Evolutionary conservation across 1,284 basidiomycete species (phyloP).

Genomic region (Fomitopsis schrenkii): DNA sequence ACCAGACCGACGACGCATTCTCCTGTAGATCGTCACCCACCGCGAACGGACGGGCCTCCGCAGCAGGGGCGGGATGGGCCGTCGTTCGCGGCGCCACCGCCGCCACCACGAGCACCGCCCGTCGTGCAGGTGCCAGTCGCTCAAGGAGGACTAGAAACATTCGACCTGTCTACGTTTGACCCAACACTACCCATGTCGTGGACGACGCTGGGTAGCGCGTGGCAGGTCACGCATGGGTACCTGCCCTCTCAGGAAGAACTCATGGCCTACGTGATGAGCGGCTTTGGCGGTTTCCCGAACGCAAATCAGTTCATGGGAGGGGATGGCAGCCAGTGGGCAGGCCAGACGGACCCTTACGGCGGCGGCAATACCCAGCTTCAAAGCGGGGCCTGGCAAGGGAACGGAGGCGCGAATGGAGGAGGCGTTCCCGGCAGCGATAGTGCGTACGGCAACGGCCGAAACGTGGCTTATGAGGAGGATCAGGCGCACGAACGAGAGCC

Average conservation of each 20-base stretch:
- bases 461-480: conserved; percentile 20
- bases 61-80: conserved; percentile 1
- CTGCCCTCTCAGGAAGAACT: conserved; percentile 67
- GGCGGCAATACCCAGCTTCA: not conserved
- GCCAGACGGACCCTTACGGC: conserved; percentile 9
- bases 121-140: not conserved
- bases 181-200: conserved; percentile 65
- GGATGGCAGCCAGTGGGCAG: conserved; percentile 10
- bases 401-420: conserved; percentile 27
- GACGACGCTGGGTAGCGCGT: conserved; percentile 72
- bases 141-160: conserved; percentile 52
- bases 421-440: conserved; percentile 27
- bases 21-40: conserved; percentile 10
- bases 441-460: conserved; percentile 33
- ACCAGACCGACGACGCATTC: conserved; percentile 8
- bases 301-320: conserved; percentile 13
- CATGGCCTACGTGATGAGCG: conserved; percentile 61
- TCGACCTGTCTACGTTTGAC: conserved; percentile 68
- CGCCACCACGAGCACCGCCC: not conserved
- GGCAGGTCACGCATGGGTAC: conserved; percentile 61
- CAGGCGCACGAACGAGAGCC: conserved; percentile 18
- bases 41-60: conserved; percentile 3
- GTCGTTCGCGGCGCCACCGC: not conserved
- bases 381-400: conserved; percentile 24
- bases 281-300: conserved; percentile 12